Conservation (phyloP, 148 eudicot species). For the Silene uniflora region DNA sequence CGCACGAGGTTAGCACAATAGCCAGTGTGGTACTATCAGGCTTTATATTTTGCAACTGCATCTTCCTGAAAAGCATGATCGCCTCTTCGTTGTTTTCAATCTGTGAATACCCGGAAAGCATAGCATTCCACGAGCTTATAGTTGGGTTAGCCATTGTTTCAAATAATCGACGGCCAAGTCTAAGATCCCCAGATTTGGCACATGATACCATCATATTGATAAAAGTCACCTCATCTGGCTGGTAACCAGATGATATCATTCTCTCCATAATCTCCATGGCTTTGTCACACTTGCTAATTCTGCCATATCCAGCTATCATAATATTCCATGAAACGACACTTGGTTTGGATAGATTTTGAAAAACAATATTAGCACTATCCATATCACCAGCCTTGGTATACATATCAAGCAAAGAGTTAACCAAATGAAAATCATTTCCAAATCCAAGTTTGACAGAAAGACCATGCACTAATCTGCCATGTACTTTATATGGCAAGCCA, state of each 20-base stretch:
- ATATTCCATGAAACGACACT: constrained; percentile 75
- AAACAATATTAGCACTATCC: constrained; percentile 49
- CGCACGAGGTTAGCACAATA: constrained; percentile 57
- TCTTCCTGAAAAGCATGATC: constrained; percentile 55
- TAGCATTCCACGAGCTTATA: constrained; percentile 74
- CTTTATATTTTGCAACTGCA: constrained; percentile 52
- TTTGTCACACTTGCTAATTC: constrained; percentile 36
- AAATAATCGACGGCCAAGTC: constrained; percentile 48
- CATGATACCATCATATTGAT: constrained; percentile 56
- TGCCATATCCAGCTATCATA: constrained; percentile 78
- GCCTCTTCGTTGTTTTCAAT: constrained; percentile 45
- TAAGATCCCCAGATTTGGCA: constrained; percentile 42
- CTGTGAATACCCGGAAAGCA: constrained; percentile 68
- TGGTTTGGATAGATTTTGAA: constrained; percentile 35
- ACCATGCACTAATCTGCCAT: constrained; percentile 50
- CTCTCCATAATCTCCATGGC: constrained; percentile 47
- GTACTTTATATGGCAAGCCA: constrained; percentile 27
- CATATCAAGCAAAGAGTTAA: constrained; percentile 68
- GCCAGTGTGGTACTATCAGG: constrained; percentile 69
- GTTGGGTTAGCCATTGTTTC: constrained; percentile 52
- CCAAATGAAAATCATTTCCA: constrained; percentile 52
- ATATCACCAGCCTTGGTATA: constrained; percentile 64
- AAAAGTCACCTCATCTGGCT: constrained; percentile 65
- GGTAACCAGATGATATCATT: constrained; percentile 54
- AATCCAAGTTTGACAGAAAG: constrained; percentile 65